Percentiles rank a stretch among this genome's conserved stretches.
These are phyloP conservation scores for Hypoxylon sp. DNA, from an alignment of 2,329 filamentous ascomycete genomes.

Conservation along the genomic window DNA sequence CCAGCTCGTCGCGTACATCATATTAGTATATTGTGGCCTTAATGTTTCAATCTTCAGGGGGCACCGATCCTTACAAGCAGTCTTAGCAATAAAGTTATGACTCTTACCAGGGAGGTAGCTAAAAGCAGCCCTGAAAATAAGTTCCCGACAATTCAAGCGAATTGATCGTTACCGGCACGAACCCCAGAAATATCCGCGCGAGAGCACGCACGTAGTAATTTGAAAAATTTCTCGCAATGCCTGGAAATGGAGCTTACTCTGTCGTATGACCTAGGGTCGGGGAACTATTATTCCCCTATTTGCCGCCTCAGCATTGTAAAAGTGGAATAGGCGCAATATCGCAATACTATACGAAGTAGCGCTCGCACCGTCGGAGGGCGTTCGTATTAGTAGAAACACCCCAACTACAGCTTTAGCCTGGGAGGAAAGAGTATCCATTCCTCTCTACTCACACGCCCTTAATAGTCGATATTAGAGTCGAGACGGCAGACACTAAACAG, in stretches of 20 bases:
- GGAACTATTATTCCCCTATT: slow-evolving; percentile 32
- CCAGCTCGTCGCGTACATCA: slow-evolving; percentile 42
- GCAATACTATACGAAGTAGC: slow-evolving; percentile 22
- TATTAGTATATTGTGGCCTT: slow-evolving; percentile 35
- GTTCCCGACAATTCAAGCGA: slow-evolving; percentile 16
- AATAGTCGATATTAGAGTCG: slow-evolving; percentile 9
- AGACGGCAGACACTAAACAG: slow-evolving; percentile 17
- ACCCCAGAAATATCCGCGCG: slow-evolving; percentile 25
- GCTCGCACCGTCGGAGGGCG: slow-evolving; percentile 10
- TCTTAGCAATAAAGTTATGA: slow-evolving; percentile 32
- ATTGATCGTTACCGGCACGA: slow-evolving; percentile 24
- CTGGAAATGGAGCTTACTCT: slow-evolving; percentile 36
- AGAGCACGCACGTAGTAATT: slow-evolving; percentile 35
- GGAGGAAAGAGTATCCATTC: not conserved
- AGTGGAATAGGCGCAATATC: slow-evolving; percentile 25
- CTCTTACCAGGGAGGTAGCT: slow-evolving; percentile 25
- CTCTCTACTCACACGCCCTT: slow-evolving; percentile 25
- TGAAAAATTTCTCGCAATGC: slow-evolving; percentile 32
- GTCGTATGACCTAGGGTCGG: slow-evolving; percentile 34
- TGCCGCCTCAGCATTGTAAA: slow-evolving; percentile 29
- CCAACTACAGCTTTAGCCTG: slow-evolving; percentile 27
- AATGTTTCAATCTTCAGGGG: slow-evolving; percentile 38
- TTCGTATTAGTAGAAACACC: slow-evolving; percentile 26
- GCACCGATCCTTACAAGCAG: slow-evolving; percentile 33
- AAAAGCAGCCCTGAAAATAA: slow-evolving; percentile 16